Conservation (phyloP, 2,329 filamentous ascomycete species). For the Exutisphaerella laricina region DNA sequence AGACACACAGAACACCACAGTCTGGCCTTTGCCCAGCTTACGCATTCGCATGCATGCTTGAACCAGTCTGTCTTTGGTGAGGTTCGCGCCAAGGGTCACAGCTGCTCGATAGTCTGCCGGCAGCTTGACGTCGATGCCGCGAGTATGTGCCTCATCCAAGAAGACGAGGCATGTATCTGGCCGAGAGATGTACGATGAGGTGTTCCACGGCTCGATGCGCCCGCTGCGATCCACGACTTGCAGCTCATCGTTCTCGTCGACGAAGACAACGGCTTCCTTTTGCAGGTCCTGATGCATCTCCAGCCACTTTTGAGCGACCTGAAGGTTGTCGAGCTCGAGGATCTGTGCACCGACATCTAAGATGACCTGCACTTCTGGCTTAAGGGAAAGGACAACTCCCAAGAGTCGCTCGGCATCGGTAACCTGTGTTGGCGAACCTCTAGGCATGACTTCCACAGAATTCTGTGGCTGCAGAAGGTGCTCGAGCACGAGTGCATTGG, state of each 20-base stretch:
- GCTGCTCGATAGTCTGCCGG: constrained; percentile 56
- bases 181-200: constrained; percentile 54
- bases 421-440: not conserved
- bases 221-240: constrained; percentile 49
- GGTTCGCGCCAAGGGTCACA: constrained; percentile 58
- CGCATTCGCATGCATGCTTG: constrained; percentile 72
- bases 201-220: constrained; percentile 46
- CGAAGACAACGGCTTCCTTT: constrained; percentile 51
- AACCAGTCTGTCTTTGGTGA: constrained; percentile 64
- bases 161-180: constrained; percentile 59
- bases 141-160: constrained; percentile 64
- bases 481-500: constrained; percentile 56
- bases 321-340: constrained; percentile 55
- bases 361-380: constrained; percentile 50
- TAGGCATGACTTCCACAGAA: constrained; percentile 15
- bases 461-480: constrained; percentile 55
- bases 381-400: constrained; percentile 36
- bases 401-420: constrained; percentile 39
- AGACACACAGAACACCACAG: constrained; percentile 56
- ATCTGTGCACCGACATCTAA: constrained; percentile 68
- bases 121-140: constrained; percentile 63
- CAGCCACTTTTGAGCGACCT: constrained; percentile 54
- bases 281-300: constrained; percentile 5
- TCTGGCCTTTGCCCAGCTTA: constrained; percentile 61
- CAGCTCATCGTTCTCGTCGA: constrained; percentile 52